A percentile compares a stretch with the other conserved stretches of the same genome.
Evolutionary conservation across 345 rosid species (phyloP).

Genomic region (Syzygium oleosum): DNA sequence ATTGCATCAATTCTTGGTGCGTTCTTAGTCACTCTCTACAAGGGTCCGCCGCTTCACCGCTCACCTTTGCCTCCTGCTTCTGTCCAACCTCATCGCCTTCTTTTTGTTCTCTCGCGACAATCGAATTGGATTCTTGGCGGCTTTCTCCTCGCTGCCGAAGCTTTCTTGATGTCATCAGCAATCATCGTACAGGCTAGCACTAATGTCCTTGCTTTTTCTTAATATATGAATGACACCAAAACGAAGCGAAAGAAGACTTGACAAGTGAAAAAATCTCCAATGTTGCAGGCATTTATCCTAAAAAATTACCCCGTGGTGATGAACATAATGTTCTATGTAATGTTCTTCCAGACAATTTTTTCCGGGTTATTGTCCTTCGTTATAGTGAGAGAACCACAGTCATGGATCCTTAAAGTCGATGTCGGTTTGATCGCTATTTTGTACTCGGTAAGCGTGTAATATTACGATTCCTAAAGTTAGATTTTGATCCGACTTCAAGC

Average conservation of each 20-base stretch:
- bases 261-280: background rate
- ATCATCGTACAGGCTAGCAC: slow-evolving; percentile 27
- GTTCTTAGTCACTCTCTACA: slow-evolving; percentile 28
- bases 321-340: slow-evolving; percentile 25
- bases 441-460: slow-evolving; percentile 22
- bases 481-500: background rate
- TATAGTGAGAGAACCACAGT: slow-evolving; percentile 17
- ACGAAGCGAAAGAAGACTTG: background rate
- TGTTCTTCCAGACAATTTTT: slow-evolving; percentile 38
- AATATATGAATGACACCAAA: background rate
- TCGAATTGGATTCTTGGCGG: slow-evolving; percentile 38
- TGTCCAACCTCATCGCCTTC: background rate
- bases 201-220: background rate
- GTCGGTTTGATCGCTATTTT: slow-evolving; percentile 20
- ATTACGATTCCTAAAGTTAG: background rate
- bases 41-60: slow-evolving; percentile 23
- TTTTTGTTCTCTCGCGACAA: background rate
- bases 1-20: slow-evolving; percentile 38
- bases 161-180: slow-evolving; percentile 18
- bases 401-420: slow-evolving; percentile 32
- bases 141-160: slow-evolving; percentile 24
- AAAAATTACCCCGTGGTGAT: slow-evolving; percentile 33
- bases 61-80: background rate
- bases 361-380: slow-evolving; percentile 27
- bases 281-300: slow-evolving; percentile 6